Evolutionary conservation across 225 moss, liverwort and hornwort genomes (phyloP), one percentile per base, ranked within the genome.

Genomic region (Sphagnum tenellum): DNA sequence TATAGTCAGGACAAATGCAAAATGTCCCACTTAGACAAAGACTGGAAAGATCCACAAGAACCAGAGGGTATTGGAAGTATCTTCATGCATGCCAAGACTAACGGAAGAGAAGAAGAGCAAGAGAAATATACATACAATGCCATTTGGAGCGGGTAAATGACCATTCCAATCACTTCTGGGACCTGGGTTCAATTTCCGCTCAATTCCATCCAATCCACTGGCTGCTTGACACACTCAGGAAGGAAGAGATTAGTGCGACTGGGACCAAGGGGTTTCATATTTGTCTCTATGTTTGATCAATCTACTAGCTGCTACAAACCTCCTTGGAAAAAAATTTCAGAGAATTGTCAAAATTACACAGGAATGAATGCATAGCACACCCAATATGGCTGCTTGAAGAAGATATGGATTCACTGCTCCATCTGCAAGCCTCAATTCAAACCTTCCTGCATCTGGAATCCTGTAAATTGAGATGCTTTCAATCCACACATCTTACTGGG

Each of bases 341-440:
- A 57, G 44, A 14, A 9, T 47, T 45, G 49, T 67, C 11, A 6
- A 10, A 12, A 12, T 56, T 44, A 52, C 52, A 6, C 52, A 5
- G 52, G 52, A 52, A 6, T 6, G 52, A 52, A 5, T 52, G 9
- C 7, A 52, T 4, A 51, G 68, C 89, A 80, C 76, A 73, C 92
- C 90, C 62, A 96, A 82, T 73, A 96, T 80, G 12, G 76, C 85
- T 69, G 95, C 95, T 79, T 89, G 95, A 68, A 96, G 72, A 61
- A 96, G 79, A 71, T 92, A 92, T 1, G 92, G 92, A 75, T 95
- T 95, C n/a, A 76, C 92, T 54, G 95, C 89, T 55, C 95, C 95
- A 62, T 95, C 92, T 45, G 92, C 82, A 44, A 92, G 78, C 61
- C 92, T 81, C 64, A 92, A 69, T 76, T 95, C 95, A 77, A 89